Evolutionary conservation across 2,329 filamentous ascomycete genomes (phyloP).

Genomic region (Onygena corvina): DNA sequence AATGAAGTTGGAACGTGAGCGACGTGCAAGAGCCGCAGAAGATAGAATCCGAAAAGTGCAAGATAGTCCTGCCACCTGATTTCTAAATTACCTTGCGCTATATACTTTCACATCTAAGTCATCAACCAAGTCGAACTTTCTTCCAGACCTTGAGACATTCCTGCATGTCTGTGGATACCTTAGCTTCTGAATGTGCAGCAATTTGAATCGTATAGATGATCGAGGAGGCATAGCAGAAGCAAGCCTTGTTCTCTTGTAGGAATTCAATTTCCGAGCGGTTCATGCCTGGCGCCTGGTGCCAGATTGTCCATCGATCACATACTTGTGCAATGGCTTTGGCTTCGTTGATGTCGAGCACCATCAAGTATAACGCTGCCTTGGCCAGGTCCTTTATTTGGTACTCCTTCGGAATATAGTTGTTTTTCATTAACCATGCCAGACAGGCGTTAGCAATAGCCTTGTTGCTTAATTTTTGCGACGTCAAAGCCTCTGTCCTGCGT

Average conservation of each 20-base stretch:
- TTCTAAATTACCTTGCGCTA: neutral
- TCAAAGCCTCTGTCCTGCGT: constrained; percentile 19
- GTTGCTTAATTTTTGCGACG: constrained; percentile 19
- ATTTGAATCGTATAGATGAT: constrained; percentile 19
- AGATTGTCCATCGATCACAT: constrained; percentile 21
- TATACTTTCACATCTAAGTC: neutral
- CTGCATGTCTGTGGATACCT: constrained; percentile 21
- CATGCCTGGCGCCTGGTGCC: constrained; percentile 21
- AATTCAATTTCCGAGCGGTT: constrained; percentile 19
- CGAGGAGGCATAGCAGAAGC: constrained; percentile 21
- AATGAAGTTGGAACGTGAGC: constrained; percentile 71
- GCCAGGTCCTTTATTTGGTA: constrained; percentile 19
- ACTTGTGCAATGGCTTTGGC: constrained; percentile 18
- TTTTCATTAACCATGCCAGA: constrained; percentile 19
- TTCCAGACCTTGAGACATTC: constrained; percentile 23
- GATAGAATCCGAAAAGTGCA: constrained; percentile 65
- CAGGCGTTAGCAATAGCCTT: constrained; percentile 19
- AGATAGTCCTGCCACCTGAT: constrained; percentile 18
- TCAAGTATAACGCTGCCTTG: constrained; percentile 21
- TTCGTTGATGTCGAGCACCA: constrained; percentile 19
- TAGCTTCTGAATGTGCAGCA: constrained; percentile 14
- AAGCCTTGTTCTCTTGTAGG: constrained; percentile 17
- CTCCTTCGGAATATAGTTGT: constrained; percentile 18
- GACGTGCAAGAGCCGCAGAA: constrained; percentile 81
- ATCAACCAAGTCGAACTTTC: constrained; percentile 22